phyloP scores from a whole-genome alignment of 345 rosid species.

The Rhizophora mangle region DNA sequence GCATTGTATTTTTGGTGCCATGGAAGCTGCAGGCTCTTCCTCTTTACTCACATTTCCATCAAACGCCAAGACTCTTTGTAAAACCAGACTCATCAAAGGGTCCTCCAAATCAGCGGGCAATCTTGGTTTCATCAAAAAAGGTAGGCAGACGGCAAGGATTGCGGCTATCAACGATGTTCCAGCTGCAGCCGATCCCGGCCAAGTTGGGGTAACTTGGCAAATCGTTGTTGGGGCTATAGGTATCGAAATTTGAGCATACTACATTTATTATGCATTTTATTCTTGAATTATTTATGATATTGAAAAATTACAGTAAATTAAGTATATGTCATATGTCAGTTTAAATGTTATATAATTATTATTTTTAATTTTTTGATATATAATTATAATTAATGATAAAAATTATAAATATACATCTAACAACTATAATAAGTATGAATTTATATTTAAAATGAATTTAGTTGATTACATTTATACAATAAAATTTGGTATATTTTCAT shows the following conservation, averaged over 20 bases:
- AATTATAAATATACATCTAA: neutral
- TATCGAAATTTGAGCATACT: neutral
- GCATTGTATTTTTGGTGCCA: conserved; percentile 6
- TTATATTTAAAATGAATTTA: no score
- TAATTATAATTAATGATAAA: neutral
- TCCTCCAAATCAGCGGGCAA: conserved; percentile 27
- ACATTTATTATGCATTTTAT: no score
- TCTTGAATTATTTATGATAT: neutral
- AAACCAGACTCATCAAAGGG: conserved; percentile 1
- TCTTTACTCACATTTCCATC: conserved; percentile 15
- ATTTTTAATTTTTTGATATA: no score
- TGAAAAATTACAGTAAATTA: neutral
- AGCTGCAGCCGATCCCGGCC: conserved; percentile 37
- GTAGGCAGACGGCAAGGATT: conserved; percentile 13
- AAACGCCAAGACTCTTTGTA: conserved; percentile 8
- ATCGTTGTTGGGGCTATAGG: conserved; percentile 71
- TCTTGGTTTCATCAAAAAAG: conserved; percentile 14
- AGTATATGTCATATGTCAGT: no score
- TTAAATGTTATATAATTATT: neutral
- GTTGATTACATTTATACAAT: neutral
- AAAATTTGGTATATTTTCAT: neutral
- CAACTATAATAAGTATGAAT: neutral
- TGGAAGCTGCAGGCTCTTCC: conserved; percentile 42
- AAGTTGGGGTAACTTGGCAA: conserved; percentile 65
- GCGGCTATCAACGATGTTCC: conserved; percentile 38